phyloP scores from a whole-genome alignment of 1,139 yeast genomes.

The Saccharomyces hybrid region DNA sequence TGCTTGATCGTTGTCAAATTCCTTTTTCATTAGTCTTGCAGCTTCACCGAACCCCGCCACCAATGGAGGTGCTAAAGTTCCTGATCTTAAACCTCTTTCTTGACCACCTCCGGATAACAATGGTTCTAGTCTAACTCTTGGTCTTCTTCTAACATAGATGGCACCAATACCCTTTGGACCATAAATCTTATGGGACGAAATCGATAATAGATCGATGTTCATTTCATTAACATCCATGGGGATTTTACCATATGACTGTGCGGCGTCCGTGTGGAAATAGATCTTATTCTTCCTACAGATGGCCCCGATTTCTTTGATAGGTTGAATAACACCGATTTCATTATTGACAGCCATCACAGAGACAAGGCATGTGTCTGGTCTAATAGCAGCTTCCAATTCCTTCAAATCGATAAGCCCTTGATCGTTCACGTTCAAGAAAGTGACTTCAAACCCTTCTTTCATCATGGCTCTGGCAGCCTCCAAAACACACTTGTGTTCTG shows the following conservation, averaged over 20 bases:
- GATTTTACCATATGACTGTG: conserved; percentile 94
- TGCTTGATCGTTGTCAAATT: conserved; percentile 62
- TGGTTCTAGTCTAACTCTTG: conserved; percentile 95
- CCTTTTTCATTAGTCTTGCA: conserved; percentile 70
- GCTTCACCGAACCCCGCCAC: conserved; percentile 98
- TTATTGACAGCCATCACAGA: conserved; percentile 97
- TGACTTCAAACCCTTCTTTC: conserved; percentile 94
- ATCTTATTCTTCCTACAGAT: conserved; percentile 81
- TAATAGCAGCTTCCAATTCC: conserved; percentile 70
- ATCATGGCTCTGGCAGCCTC: conserved; percentile 93
- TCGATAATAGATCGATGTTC: conserved; percentile 88
- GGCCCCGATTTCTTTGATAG: conserved; percentile 84
- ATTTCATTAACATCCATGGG: conserved; percentile 86
- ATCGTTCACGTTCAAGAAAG: conserved; percentile 74
- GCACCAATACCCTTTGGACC: conserved; percentile 99
- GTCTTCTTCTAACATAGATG: conserved; percentile 89
- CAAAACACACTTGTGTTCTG: conserved; percentile 96
- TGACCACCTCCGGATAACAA: conserved; percentile 97
- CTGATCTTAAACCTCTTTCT: conserved; percentile 95
- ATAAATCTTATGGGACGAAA: conserved; percentile 91
- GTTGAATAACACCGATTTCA: conserved; percentile 97
- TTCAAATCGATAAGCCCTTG: conserved; percentile 78
- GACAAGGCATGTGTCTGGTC: conserved; percentile 85
- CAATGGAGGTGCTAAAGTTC: conserved; percentile 92
- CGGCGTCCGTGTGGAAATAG: conserved; percentile 97